phyloP scores from a whole-genome alignment of 1,284 basidiomycete genomes.

The Papiliotrema laurentii region DNA sequence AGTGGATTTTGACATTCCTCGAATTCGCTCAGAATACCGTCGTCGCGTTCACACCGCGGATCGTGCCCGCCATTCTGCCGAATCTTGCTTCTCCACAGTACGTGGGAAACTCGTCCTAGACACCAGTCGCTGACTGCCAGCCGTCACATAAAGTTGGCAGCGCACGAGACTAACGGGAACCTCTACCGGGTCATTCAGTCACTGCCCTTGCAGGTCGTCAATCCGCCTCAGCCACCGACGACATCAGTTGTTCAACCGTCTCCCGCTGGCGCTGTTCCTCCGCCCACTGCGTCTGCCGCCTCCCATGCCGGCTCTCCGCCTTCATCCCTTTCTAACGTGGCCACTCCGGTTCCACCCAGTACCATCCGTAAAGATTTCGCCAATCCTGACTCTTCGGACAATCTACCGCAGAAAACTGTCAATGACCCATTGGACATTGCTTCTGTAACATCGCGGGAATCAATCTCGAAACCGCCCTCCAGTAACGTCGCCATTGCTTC shows the following conservation, averaged over 20 bases:
- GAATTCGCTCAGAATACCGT: conserved; percentile 84
- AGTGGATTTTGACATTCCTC: conserved; percentile 91
- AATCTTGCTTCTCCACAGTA: conserved; percentile 67
- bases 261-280: conserved; percentile 14
- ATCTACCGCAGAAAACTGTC: conserved; percentile 5
- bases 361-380: conserved; percentile 27
- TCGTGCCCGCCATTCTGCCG: conserved; percentile 87
- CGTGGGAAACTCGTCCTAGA: conserved; percentile 2
- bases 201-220: conserved; percentile 62
- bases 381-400: conserved; percentile 10
- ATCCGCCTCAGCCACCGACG: conserved; percentile 29
- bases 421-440: conserved; percentile 27
- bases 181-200: conserved; percentile 81
- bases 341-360: conserved; percentile 10
- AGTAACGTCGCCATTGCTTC: conserved; percentile 1
- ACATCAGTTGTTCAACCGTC: conserved; percentile 9
- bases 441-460: not conserved
- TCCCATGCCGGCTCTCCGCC: conserved; percentile 28
- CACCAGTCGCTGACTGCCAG: conserved; percentile 13
- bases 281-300: conserved; percentile 19
- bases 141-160: conserved; percentile 80
- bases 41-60: conserved; percentile 87
- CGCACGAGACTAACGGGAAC: conserved; percentile 78
- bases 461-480: not conserved
- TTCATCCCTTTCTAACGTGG: conserved; percentile 3